These are phyloP conservation scores for Rhododendron simsii DNA, from an alignment of 148 eudicot species.

Conservation along the genomic window DNA sequence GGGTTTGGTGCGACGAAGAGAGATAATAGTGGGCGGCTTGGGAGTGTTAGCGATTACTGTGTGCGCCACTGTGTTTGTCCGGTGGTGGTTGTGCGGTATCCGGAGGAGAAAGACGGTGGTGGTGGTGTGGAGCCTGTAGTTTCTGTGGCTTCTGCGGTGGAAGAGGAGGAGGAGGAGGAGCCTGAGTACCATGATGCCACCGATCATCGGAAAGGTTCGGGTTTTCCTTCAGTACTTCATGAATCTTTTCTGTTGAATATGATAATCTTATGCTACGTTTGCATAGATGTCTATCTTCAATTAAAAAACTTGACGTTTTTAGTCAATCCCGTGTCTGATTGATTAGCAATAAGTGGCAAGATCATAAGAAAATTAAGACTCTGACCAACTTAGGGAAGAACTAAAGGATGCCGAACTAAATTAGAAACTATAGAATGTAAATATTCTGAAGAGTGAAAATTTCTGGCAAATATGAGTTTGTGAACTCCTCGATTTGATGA, in stretches of 20 bases:
- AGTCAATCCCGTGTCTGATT: neutral
- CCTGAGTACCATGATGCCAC: slow-evolving; percentile 13
- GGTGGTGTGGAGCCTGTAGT: slow-evolving; percentile 8
- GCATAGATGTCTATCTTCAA: neutral
- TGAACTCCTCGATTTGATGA: neutral
- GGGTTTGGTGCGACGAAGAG: slow-evolving; percentile 23
- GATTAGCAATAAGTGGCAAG: neutral
- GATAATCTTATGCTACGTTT: neutral
- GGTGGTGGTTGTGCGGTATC: slow-evolving; percentile 24
- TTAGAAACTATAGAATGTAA: neutral
- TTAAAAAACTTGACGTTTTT: neutral
- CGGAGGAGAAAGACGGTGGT: slow-evolving; percentile 15
- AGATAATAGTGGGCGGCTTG: slow-evolving; percentile 15
- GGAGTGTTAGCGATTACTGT: slow-evolving; percentile 25
- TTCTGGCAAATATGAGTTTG: neutral
- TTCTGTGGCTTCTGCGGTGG: slow-evolving; percentile 12
- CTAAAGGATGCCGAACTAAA: neutral
- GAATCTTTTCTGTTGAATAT: neutral
- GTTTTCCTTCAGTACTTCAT: neutral
- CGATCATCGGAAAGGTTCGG: slow-evolving; percentile 19
- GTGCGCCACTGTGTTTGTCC: slow-evolving; percentile 23
- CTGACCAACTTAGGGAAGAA: neutral
- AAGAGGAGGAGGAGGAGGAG: slow-evolving; percentile 14
- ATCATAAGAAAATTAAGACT: neutral
- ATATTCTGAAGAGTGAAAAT: neutral